Percentiles rank a stretch among this genome's conserved stretches.
Conservation (phyloP, 331 rosid species). For the Ulmus americana region DNA sequence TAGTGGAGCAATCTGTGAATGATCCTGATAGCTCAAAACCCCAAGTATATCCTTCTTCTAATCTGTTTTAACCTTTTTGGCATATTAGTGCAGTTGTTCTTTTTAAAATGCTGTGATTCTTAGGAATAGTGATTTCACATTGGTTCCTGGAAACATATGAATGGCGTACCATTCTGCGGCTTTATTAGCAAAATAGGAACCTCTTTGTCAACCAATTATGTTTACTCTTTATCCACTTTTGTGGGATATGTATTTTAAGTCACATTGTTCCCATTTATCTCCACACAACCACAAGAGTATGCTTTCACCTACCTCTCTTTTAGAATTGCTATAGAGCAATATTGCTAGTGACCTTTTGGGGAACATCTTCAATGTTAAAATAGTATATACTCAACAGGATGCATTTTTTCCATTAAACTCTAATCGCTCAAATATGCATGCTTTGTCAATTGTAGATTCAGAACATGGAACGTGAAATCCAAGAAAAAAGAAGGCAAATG, state of each 20-base stretch:
- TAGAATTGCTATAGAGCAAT: not conserved
- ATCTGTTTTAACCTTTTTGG: not conserved
- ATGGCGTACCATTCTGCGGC: not conserved
- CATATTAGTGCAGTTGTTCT: not conserved
- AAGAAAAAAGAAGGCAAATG: slow-evolving; percentile 89
- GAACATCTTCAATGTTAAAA: too few species aligned
- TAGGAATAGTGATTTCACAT: not conserved
- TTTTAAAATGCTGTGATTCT: slow-evolving; percentile 1
- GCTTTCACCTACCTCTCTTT: not conserved
- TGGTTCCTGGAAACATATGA: not conserved
- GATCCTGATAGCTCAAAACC: slow-evolving; percentile 72
- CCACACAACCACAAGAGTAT: not conserved
- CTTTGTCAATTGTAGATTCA: slow-evolving; percentile 49
- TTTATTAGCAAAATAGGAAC: not conserved
- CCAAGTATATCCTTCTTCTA: slow-evolving; percentile 46
- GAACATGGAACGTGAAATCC: slow-evolving; percentile 80
- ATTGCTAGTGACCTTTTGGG: not conserved
- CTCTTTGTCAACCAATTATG: not conserved
- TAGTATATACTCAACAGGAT: too few species aligned
- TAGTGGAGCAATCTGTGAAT: slow-evolving; percentile 77
- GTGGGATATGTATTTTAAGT: not conserved
- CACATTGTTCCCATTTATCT: not conserved
- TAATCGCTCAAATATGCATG: slow-evolving; percentile 14
- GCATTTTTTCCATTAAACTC: slow-evolving; percentile 12
- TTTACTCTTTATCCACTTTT: not conserved